These are phyloP conservation scores for Sporothrix curviconia DNA, from an alignment of 2,329 filamentous ascomycete genomes.

Conservation along the genomic window DNA sequence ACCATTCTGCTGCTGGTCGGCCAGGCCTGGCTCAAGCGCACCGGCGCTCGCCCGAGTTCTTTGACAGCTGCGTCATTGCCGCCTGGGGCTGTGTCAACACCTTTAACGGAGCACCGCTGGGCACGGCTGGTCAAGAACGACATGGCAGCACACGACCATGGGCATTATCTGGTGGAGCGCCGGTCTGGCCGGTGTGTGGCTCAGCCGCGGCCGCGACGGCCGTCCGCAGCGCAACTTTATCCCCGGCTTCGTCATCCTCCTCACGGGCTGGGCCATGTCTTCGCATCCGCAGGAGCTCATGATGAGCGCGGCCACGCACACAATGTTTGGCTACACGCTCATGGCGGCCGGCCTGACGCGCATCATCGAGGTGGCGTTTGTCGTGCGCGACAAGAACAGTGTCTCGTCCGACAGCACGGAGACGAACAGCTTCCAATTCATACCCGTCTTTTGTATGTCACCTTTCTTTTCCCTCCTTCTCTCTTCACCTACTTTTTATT, in stretches of 20 bases:
- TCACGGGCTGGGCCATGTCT: constrained; percentile 96
- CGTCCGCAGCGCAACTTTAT: constrained; percentile 87
- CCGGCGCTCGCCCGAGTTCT: constrained; percentile 94
- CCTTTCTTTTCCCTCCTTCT: too few relatives aligned
- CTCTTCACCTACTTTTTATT: not conserved
- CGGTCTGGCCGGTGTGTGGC: constrained; percentile 84
- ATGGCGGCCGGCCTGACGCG: constrained; percentile 82
- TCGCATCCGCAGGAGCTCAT: constrained; percentile 78
- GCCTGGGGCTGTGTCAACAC: constrained; percentile 97
- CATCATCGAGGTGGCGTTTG: constrained; percentile 86
- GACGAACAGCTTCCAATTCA: constrained; percentile 54
- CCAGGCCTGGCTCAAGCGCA: constrained; percentile 75
- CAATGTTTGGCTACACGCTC: constrained; percentile 86
- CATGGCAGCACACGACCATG: constrained; percentile 97
- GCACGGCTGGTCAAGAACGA: constrained; percentile 78
- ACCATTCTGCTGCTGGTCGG: constrained; percentile 82
- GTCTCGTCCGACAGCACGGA: constrained; percentile 61
- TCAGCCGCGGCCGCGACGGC: constrained; percentile 77
- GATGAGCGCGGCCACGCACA: constrained; percentile 81
- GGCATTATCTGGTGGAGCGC: constrained; percentile 98
- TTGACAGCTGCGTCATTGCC: constrained; percentile 84
- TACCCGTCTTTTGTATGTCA: constrained; percentile 51
- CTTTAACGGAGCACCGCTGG: constrained; percentile 96
- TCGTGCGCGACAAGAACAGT: constrained; percentile 65
- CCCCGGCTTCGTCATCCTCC: constrained; percentile 79